Evolutionary conservation across 225 moss, liverwort and hornwort species (phyloP).

Genomic region (Rhytidiadelphus loreus): DNA sequence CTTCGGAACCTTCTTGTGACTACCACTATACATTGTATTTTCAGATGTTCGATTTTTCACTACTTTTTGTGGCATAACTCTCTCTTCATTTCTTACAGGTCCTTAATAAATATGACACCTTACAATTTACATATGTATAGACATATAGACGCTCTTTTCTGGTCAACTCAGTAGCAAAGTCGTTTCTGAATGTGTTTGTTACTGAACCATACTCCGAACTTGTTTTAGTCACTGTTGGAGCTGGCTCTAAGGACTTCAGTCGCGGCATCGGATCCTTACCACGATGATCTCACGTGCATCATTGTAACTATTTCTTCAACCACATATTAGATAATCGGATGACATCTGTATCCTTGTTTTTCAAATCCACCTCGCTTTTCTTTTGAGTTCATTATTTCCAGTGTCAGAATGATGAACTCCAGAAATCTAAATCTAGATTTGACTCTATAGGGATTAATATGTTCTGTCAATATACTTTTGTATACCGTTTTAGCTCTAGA

Average conservation of each 20-base stretch:
- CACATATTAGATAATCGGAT: background rate
- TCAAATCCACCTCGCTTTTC: background rate
- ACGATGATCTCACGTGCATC: conserved; percentile 82
- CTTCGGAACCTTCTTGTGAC: background rate
- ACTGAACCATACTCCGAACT: background rate
- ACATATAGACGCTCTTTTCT: background rate
- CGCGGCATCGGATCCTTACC: conserved; percentile 85
- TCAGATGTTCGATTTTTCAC: background rate
- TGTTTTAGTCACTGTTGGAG: conserved; percentile 78
- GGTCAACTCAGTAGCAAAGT: background rate
- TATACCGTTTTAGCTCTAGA: background rate
- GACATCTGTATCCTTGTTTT: background rate
- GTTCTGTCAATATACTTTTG: background rate
- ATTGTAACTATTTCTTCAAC: conserved; percentile 37
- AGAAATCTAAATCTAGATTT: background rate
- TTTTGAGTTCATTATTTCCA: background rate
- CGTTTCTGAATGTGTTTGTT: background rate
- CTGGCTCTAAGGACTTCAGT: conserved; percentile 88
- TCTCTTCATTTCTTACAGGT: background rate
- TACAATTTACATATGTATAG: background rate
- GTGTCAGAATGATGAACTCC: background rate
- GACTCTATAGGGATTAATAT: background rate
- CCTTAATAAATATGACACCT: background rate
- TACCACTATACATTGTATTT: background rate
- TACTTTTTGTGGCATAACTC: background rate